phyloP scores from a whole-genome alignment of 306 rosid species.

The Arachis hypogaea region DNA sequence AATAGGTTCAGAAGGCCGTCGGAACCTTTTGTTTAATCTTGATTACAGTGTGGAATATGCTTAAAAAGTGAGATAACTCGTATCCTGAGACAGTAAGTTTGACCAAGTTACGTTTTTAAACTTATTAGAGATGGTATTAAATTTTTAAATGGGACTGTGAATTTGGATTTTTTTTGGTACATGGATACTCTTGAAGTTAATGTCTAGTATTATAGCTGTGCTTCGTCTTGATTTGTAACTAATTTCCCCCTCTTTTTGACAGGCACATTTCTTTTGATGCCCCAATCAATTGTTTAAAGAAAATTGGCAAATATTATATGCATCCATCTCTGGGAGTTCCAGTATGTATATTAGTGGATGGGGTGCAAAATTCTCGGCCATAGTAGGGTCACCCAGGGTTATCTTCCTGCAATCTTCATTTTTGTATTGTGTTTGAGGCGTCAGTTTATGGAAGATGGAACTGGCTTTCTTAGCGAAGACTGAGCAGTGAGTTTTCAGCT shows the following conservation, averaged over 20 bases:
- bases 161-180: constrained; percentile 11
- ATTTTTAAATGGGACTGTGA: background rate
- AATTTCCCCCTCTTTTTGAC: constrained; percentile 32
- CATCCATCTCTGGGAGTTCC: constrained; percentile 42
- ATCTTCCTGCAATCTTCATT: constrained; percentile 31
- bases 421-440: constrained; percentile 36
- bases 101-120: background rate
- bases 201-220: background rate
- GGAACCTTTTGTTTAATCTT: constrained; percentile 67
- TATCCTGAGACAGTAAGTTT: background rate
- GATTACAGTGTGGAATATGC: constrained; percentile 55
- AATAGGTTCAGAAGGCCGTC: constrained; percentile 65
- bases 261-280: constrained; percentile 43
- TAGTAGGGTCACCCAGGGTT: constrained; percentile 47
- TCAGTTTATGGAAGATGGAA: constrained; percentile 35
- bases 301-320: constrained; percentile 22
- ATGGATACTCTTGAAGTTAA: constrained; percentile 15
- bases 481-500: constrained; percentile 39
- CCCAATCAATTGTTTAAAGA: constrained; percentile 36
- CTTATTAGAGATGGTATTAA: background rate
- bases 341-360: constrained; percentile 64
- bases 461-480: constrained; percentile 32
- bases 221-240: constrained; percentile 14
- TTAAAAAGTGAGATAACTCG: constrained; percentile 51
- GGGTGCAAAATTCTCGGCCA: constrained; percentile 25